Conservation (phyloP, 495 filamentous ascomycete genomes). For the Lophium mytilinum region DNA sequence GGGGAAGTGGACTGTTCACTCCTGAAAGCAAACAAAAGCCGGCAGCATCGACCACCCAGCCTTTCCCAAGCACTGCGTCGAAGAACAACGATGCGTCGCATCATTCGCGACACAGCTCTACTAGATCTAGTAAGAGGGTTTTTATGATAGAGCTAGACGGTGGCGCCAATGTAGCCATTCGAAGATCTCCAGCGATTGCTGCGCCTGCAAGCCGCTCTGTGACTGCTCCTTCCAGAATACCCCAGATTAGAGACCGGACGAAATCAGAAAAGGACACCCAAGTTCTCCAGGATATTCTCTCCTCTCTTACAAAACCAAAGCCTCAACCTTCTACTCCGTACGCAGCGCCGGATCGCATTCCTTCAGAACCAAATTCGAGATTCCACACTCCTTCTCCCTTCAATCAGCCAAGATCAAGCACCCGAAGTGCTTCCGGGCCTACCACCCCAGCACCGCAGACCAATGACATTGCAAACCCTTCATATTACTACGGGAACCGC, state of each 20-base stretch:
- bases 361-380: conserved; percentile 17
- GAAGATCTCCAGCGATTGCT: not conserved
- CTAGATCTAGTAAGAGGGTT: conserved; percentile 44
- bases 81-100: not conserved
- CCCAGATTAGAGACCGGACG: not conserved
- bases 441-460: conserved; percentile 21
- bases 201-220: conserved; percentile 9
- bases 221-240: conserved; percentile 17
- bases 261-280: conserved; percentile 5
- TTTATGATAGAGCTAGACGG: conserved; percentile 62
- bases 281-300: conserved; percentile 12
- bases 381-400: conserved; percentile 24
- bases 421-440: conserved; percentile 24
- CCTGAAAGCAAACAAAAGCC: conserved; percentile 16
- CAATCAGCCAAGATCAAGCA: conserved; percentile 10
- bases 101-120: conserved; percentile 29
- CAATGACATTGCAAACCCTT: conserved; percentile 4
- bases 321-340: conserved; percentile 2
- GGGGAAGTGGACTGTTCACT: conserved; percentile 28
- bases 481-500: conserved; percentile 32
- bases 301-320: conserved; percentile 3
- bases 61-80: not conserved
- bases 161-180: conserved; percentile 6
- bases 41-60: not conserved
- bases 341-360: not conserved